Base-by-base conservation (phyloP, 768 basidiomycete species). In the Kwoniella mangroviensis region DNA sequence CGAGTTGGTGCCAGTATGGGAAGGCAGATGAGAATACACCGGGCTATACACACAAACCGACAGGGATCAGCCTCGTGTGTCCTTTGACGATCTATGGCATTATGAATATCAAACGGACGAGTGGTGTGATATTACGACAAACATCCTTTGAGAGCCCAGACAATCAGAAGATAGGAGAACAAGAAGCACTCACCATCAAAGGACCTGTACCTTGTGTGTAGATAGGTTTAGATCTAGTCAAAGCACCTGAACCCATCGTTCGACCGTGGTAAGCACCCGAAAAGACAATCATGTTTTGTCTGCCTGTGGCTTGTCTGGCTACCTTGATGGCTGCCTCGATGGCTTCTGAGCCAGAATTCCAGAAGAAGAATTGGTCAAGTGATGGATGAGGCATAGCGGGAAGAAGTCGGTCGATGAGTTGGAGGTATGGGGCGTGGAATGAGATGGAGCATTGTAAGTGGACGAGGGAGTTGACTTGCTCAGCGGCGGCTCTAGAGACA, bases 271-370 rank as follows among this genome's bases (percentile, higher is more conserved):
- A 98, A 10, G 86, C 68, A 85, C 92, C 95, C 84, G 96, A 94
- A 90, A 98, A 92, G 69, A 88, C 85, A 64, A 98, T 93, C 69
- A 98, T 88, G 80, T 96, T 94, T 81, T 93, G 93, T 72, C 88
- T 86, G 40, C 90, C 89, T 1, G 95, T 98, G 42, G 90, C 85
- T 26, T 82, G 79, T 42, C 95, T 88, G 3, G 92, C 91, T 85
- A 98, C 89, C 85, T 97, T 98, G 72, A 98, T 84, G 2, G 93
- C 87, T 0, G 89, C 92, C 84, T 97, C 95, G 54, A 94, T 87
- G 1, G 94, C 96, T 83, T 98, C 96, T 0, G 93, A 90, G 2
- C 96, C 96, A 2, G 94, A 95, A 85, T 93, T 98, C 91, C 92
- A 93, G 84, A 97, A 93, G 88, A 94, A 97, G 87, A 98, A 98